A percentile compares a stretch with the other conserved stretches of the same genome.
Conservation (phyloP, 2,329 filamentous ascomycete genomes). For the Aureobasidium uvarum region DNA sequence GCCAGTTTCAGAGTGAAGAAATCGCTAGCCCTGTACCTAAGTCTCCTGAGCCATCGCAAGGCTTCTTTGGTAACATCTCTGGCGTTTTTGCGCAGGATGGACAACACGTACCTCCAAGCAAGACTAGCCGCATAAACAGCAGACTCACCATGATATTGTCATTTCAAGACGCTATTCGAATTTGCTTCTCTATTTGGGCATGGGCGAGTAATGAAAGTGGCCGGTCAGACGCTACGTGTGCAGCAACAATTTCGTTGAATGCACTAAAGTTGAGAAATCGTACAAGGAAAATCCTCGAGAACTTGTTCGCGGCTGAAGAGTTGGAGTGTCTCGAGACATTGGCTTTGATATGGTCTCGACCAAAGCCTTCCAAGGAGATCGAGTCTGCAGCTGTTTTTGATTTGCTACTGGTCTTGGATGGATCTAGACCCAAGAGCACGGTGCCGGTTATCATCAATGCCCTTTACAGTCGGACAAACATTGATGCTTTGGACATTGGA, state of each 20-base stretch:
- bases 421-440: conserved; percentile 84
- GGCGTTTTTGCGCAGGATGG: conserved; percentile 81
- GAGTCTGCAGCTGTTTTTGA: conserved; percentile 65
- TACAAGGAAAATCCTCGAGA: conserved; percentile 81
- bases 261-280: conserved; percentile 88
- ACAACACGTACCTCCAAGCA: conserved; percentile 57
- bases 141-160: conserved; percentile 91
- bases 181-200: conserved; percentile 92
- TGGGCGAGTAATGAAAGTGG: conserved; percentile 68
- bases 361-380: conserved; percentile 39
- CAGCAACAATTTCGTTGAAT: conserved; percentile 82
- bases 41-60: conserved; percentile 76
- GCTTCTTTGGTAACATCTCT: conserved; percentile 91
- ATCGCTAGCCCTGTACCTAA: conserved; percentile 66
- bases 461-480: conserved; percentile 91
- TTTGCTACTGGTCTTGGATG: conserved; percentile 85
- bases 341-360: conserved; percentile 74
- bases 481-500: conserved; percentile 69
- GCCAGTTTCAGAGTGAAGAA: conserved; percentile 66
- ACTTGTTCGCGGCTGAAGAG: conserved; percentile 87
- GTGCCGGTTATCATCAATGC: conserved; percentile 95
- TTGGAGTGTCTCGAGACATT: conserved; percentile 92
- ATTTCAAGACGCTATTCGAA: conserved; percentile 90
- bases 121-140: conserved; percentile 86
- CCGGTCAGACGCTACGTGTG: conserved; percentile 63